Evolutionary conservation across 345 rosid genomes (phyloP), one percentile per base, ranked within the genome.

Genomic region (Acer negundo): DNA sequence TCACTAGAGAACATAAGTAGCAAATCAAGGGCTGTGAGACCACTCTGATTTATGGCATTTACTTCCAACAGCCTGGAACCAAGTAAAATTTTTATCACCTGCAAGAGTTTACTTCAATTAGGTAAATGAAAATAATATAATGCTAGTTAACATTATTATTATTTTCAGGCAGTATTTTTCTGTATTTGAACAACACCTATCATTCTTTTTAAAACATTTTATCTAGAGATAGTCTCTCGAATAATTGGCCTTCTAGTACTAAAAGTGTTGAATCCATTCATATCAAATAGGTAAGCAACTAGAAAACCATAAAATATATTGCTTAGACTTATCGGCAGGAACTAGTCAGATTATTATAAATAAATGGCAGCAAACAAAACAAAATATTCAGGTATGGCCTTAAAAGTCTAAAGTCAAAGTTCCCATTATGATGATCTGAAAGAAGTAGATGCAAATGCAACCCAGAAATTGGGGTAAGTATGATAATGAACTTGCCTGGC

Each of bases 1-100:
- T 89, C 87, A 20, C 91, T 90, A 15, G 86, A 89, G 79, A 87
- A 85, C 17, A 87, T 87, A 74, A 79, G 73, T 7, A 86, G 80
- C 75, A 87, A 26, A 75, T 86, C 89, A 20, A 89, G 63, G 3
- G 91, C 86, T 31, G 91, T 81, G 62, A 86, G 90, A 73, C 85
- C 83, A 69, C 67, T 84, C 28, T 77, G 69, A 81, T 87, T 89
- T 64, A 56, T 64, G 20, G 86, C 82, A 65, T 89, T 90, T 69
- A 85, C 83, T 62, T 86, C 90, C 69, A 84, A 42, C 13, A 78
- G 1, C 59, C 71, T 64, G 0, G 79, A 75, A 16, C 61, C 78
- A 69, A 85, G 72, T 53, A 90, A 35, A 77, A 87, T 77, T 69
- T 87, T 85, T 77, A 85, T 86, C 68, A 89, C 81, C 90, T 90